Evolutionary conservation across 495 filamentous ascomycete genomes (phyloP).

Genomic region (Daldinia loculata): DNA sequence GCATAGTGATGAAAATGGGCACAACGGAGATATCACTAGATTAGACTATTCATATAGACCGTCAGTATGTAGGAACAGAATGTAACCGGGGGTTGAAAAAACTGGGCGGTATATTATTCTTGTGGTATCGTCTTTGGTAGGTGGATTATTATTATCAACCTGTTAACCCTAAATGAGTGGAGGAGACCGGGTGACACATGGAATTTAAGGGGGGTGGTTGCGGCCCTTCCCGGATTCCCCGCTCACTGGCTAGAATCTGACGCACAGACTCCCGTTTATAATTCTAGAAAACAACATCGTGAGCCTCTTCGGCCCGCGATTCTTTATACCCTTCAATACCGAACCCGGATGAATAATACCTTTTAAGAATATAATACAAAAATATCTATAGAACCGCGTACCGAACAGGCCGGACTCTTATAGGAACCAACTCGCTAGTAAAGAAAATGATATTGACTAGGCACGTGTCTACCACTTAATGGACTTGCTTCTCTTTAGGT

Average conservation of each 20-base stretch:
- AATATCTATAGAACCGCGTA: constrained; percentile 22
- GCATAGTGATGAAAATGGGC: not conserved
- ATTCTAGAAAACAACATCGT: constrained; percentile 31
- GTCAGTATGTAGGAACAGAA: constrained; percentile 5
- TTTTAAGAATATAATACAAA: constrained; percentile 8
- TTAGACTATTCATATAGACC: not conserved
- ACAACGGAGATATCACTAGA: constrained; percentile 6
- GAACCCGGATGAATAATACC: constrained; percentile 31
- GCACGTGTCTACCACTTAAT: constrained; percentile 37
- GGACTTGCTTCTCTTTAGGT: constrained; percentile 20
- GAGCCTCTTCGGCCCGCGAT: constrained; percentile 25
- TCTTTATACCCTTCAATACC: constrained; percentile 16
- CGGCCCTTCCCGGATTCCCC: constrained; percentile 41
- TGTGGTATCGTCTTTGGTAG: constrained; percentile 31
- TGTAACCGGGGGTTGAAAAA: constrained; percentile 3
- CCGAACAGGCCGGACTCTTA: constrained; percentile 35
- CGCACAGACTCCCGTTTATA: constrained; percentile 41
- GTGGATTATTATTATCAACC: constrained; percentile 31
- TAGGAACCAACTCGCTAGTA: constrained; percentile 27
- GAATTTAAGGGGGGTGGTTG: constrained; percentile 33
- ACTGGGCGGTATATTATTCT: constrained; percentile 23
- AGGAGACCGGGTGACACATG: constrained; percentile 33
- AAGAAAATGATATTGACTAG: constrained; percentile 8
- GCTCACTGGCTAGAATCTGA: constrained; percentile 37
- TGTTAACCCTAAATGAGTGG: constrained; percentile 41